Evolutionary conservation across 176 grass and related monocot genomes (phyloP), one percentile per base, ranked within the genome.

Genomic region (Zizania latifolia): DNA sequence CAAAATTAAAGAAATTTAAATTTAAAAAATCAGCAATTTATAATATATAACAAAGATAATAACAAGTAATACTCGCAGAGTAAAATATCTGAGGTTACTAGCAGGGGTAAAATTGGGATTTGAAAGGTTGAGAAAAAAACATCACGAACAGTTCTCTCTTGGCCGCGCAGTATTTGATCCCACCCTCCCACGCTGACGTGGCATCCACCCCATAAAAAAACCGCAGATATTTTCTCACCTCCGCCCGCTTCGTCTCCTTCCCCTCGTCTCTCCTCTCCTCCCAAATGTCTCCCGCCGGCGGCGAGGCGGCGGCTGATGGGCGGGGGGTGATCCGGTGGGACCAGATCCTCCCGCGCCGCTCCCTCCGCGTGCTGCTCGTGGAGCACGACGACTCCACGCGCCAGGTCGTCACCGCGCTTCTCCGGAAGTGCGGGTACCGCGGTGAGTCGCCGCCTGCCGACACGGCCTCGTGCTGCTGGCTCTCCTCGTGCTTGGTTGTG

Each of bases 371-470:
- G 9, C 91, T 99, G 68, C 88, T 99, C 62, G 91, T 99, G 63
- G 95, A 99, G 91, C 89, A 94, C 68, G 95, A 94, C 77, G 86
- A 92, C 83, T 92, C 89, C 82, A 99, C 95, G 0, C 85, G 91
- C 69, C 95, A 99, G 73, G 84, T 99, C 68, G 91, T 99, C 75
- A 85, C 89, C 68, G 91, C 95, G 50, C 95, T 99, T 26, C 91
- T 99, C 79, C 91, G 95, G 31, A 99, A 99, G 87, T 94, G 89
- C 86, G 86, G 86, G 1, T 99, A 99, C 76, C 91, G 88, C 80
- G 95, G 95, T 99, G 73, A 76, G 72, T n/a, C n/a, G n/a, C n/a
- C n/a, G n/a, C n/a, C n/a, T n/a, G n/a, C n/a, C 72, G 9, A 28
- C 7, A 17, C 3, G 2, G 3, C 7, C 10, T 1, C 6, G 1